Percentiles rank a stretch among this genome's conserved stretches.
Evolutionary conservation across 768 basidiomycete species (phyloP).

Genomic region (Lactarius tabidus): DNA sequence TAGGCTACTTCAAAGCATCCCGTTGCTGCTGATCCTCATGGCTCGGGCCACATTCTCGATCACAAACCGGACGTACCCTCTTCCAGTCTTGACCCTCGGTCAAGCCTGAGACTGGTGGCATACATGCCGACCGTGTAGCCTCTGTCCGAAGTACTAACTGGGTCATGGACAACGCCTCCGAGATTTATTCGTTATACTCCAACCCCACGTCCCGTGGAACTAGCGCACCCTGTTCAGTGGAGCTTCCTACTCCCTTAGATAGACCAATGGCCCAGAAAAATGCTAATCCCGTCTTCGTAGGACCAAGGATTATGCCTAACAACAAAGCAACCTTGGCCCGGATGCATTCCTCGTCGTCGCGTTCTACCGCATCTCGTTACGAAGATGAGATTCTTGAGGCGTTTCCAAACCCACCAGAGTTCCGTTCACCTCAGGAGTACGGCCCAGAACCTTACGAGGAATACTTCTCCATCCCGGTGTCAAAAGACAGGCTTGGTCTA

Average conservation of each 20-base stretch:
- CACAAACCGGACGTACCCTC: background rate
- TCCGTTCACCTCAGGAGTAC: slow-evolving; percentile 18
- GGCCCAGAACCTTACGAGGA: slow-evolving; percentile 24
- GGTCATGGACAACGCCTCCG: slow-evolving; percentile 22
- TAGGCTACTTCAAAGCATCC: too few species aligned
- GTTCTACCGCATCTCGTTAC: slow-evolving; percentile 5
- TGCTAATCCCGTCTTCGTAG: slow-evolving; percentile 4
- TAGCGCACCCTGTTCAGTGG: slow-evolving; percentile 1
- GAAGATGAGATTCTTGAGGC: slow-evolving; percentile 1
- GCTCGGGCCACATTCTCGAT: background rate
- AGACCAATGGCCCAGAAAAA: background rate
- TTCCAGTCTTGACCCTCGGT: slow-evolving; percentile 1
- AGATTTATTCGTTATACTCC: slow-evolving; percentile 25
- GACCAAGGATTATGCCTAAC: slow-evolving; percentile 19
- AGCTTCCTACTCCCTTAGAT: slow-evolving; percentile 18
- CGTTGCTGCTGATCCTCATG: too few species aligned
- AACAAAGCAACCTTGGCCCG: slow-evolving; percentile 12
- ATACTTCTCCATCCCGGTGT: slow-evolving; percentile 23
- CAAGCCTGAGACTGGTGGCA: background rate
- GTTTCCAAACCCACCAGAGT: slow-evolving; percentile 21
- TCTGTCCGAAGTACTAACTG: background rate
- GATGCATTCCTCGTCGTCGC: slow-evolving; percentile 9
- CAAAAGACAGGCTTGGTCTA: background rate
- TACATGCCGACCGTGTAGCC: background rate
- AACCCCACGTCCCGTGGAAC: slow-evolving; percentile 10